phyloP scores from a whole-genome alignment of 768 basidiomycete genomes.

The Kwoniella shandongensis region DNA sequence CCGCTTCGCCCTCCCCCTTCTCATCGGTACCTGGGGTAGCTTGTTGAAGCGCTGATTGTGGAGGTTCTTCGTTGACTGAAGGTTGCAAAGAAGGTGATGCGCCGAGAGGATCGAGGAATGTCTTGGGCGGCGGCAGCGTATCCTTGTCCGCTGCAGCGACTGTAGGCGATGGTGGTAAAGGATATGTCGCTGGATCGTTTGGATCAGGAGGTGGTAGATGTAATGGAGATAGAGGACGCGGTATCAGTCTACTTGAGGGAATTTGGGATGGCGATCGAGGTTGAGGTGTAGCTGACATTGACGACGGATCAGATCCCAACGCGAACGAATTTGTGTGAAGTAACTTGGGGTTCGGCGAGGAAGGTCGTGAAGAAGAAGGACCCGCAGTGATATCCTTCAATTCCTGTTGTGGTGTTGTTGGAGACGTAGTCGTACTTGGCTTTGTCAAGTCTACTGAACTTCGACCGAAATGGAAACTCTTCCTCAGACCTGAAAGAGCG shows the following conservation, averaged over 20 bases:
- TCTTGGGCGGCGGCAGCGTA: constrained; percentile 2
- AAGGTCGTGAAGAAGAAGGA: constrained; percentile 9
- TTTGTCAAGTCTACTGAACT: constrained; percentile 8
- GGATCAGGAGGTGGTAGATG: constrained; percentile 36
- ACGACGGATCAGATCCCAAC: constrained; percentile 31
- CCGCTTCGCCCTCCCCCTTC: constrained; percentile 3
- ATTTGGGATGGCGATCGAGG: constrained; percentile 15
- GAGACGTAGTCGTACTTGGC: neutral
- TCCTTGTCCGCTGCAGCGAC: constrained; percentile 7
- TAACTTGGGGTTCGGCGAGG: constrained; percentile 18
- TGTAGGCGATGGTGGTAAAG: constrained; percentile 43
- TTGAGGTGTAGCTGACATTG: constrained; percentile 25
- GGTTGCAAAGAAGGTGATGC: constrained; percentile 24
- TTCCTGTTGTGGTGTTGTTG: constrained; percentile 22
- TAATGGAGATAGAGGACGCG: constrained; percentile 5
- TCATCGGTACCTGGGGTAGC: constrained; percentile 17
- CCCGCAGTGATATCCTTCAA: constrained; percentile 28
- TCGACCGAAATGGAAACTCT: constrained; percentile 33
- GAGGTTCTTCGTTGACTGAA: neutral
- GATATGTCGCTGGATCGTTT: constrained; percentile 42
- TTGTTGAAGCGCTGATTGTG: constrained; percentile 14
- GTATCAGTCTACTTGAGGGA: neutral
- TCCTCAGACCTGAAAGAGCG: constrained; percentile 37
- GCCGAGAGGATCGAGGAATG: constrained; percentile 38
- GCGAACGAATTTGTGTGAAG: constrained; percentile 19